These are phyloP conservation scores for Acacia pycnantha DNA, from an alignment of 331 rosid genomes.

Conservation along the genomic window DNA sequence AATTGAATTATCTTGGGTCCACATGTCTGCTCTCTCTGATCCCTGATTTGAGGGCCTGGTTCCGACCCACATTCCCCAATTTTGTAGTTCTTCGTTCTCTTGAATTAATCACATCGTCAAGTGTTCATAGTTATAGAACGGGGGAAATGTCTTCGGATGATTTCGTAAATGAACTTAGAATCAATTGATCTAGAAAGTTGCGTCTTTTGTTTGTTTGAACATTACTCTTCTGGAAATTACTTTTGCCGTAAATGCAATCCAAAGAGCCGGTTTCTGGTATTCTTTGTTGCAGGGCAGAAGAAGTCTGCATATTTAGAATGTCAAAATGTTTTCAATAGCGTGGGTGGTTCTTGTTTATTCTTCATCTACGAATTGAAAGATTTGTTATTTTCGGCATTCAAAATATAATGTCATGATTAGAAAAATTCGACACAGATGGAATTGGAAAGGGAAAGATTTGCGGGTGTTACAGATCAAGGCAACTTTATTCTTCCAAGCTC, in stretches of 20 bases:
- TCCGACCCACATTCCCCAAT: constrained; percentile 45
- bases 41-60: constrained; percentile 91
- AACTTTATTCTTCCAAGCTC: background rate
- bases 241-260: background rate
- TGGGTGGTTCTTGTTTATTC: background rate
- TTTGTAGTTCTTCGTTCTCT: background rate
- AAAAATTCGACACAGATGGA: background rate
- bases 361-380: background rate
- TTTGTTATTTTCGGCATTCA: background rate
- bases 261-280: background rate
- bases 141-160: too few relatives aligned
- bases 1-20: constrained; percentile 49
- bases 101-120: background rate
- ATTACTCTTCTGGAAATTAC: background rate
- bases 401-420: background rate
- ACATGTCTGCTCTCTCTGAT: constrained; percentile 80
- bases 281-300: background rate
- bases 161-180: background rate
- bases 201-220: too few relatives aligned
- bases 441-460: background rate
- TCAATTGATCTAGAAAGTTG: background rate
- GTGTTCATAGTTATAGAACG: background rate
- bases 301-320: background rate
- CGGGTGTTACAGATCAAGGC: background rate
- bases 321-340: background rate